Percentiles rank a stretch among this genome's conserved stretches.
Evolutionary conservation across 768 basidiomycete species (phyloP).

Genomic region (Leccinum longicurvipes): DNA sequence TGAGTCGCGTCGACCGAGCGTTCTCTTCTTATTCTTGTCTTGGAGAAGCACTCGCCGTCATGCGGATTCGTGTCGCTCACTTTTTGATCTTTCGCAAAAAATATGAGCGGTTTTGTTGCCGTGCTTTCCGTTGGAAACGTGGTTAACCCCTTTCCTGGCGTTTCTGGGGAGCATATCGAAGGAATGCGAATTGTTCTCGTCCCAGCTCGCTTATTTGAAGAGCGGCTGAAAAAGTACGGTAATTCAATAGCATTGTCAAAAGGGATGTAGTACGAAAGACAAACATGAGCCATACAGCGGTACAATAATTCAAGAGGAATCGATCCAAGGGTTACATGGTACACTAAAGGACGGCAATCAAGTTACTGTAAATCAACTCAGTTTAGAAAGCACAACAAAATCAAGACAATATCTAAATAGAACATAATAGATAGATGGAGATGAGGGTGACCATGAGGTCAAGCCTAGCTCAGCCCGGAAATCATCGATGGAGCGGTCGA

Average conservation of each 20-base stretch:
- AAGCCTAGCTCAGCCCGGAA: constrained; percentile 37
- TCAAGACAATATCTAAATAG: constrained; percentile 16
- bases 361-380: not conserved
- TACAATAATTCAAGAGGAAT: not conserved
- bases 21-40: no score
- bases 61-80: not conserved
- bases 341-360: not conserved
- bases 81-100: constrained; percentile 53
- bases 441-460: not conserved
- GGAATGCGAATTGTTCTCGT: no score
- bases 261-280: not conserved
- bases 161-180: no score
- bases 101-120: constrained; percentile 47
- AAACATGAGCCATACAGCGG: not conserved
- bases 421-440: not conserved
- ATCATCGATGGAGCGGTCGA: constrained; percentile 45
- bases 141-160: not conserved
- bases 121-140: no score
- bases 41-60: no score
- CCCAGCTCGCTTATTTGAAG: no score
- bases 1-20: no score
- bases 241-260: not conserved
- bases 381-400: not conserved
- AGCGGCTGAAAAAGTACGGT: not conserved
- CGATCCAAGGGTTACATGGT: not conserved